Base-by-base conservation (phyloP, 208 protist species). In the Wallacemonas sp. region DNA sequence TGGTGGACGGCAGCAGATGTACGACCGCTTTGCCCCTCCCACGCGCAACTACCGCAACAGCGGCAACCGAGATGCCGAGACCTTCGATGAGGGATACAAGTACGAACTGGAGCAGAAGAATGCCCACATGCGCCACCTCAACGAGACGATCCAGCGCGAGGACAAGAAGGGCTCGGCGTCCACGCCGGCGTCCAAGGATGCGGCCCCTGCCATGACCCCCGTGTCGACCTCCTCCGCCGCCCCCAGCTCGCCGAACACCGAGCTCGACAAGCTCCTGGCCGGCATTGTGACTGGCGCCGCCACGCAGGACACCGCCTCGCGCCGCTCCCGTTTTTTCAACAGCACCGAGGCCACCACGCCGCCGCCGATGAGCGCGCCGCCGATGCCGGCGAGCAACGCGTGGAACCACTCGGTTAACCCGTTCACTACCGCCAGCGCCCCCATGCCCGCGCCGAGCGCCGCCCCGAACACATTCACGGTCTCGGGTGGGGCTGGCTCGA, bases 21-120 rank as follows among this genome's bases (percentile, higher is more conserved):
- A 79, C 57, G 86, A 95, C 29, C 84, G 86, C 50, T 93, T 93
- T 55, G 72, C 62, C 25, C 76, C 82, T 1, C 84, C 82, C 3
- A 52, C 84, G 2, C 65, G 81, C 38, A 57, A 72, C 4, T 72
- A 74, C 48, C 80, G 85, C 28, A 61, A 59, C 16, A 69, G 86
- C n/a, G 86, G 68, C 26, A 84, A 78, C 65, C 78, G 77, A 28
- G 83, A 95, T 50, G 70, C 89, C 48, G 90, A 95, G 59, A 87
- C 90, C 8, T 95, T 95, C 54, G 90, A 93, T 32, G 84, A 89
- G 61, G 90, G 90, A 1, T 81, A 87, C 69, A 71, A 82, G 70
- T 95, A 95, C 64, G 87, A 95, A 59, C 76, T 93, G 57, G 79
- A 89, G 74, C 84, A 77, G 36, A 89, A 70, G 59, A 87, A 86